Base-by-base conservation (phyloP, 257 asterid species). In the Solanum peruvianum region DNA sequence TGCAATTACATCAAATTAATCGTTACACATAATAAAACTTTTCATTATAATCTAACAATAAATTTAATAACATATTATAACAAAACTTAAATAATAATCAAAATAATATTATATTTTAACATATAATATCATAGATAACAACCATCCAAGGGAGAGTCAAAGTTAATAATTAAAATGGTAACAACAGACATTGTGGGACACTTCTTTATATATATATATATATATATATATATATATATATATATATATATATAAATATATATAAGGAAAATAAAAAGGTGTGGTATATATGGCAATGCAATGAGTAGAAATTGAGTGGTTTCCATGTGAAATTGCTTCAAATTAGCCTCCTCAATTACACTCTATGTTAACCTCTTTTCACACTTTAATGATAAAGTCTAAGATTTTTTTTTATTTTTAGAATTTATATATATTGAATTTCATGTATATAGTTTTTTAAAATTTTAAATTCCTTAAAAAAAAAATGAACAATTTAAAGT, bases 281-380 rank as follows among this genome's bases (percentile, higher is more conserved):
- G 20, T 29, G 64, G 89, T 89, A 86, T 83, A 88, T 84, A 88
- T 70, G 86, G 87, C 83, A 42, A 29, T 62, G 87, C 90, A 88
- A 89, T 93, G 75, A 67, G 93, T 92, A 70, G 91, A 85, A 85
- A 88, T 93, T 87, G 92, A 93, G 91, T 93, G 90, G 93, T 88
- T 91, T 91, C 95, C 95, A 93, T 93, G 95, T 93, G 95, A 93
- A 80, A 16, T 62, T 49, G 42, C 67, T 84, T 83, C 89, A 73
- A 66, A 7, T 69, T 69, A 29, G 41, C 41, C 86, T 89, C 85
- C 62, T 67, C 90, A 87, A 83, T 91, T 88, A 90, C 86, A 87
- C 87, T 75, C 42, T 58, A 13, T 23, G 23, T n/a, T 42, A 41
- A 42, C 37, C 41, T 23, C 27, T 4, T 21, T 58, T 58, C 67